Evolutionary conservation across 2,329 filamentous ascomycete genomes (phyloP), one percentile per base, ranked within the genome.

Genomic region (Ceratocystis colombiana): DNA sequence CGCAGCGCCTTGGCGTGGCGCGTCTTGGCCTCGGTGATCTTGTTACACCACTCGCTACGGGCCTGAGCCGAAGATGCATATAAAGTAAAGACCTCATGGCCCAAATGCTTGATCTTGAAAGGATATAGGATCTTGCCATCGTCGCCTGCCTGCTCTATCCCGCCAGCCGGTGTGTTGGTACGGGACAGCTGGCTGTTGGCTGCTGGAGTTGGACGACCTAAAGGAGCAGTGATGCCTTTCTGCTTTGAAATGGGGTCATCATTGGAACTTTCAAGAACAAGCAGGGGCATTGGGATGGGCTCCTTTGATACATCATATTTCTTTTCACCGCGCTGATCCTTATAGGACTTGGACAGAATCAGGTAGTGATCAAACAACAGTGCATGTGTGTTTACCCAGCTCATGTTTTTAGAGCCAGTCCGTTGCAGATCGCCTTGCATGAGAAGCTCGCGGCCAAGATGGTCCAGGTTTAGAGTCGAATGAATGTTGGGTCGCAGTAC

Each of bases 301-400:
- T 57, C 82, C 75, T 95, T 92, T 0, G 92, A 96, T 41, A 99
- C 93, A 74, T 99, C 94, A 71, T 94, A 99, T 71, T 89, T 90
- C 76, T 88, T 94, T 65, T 87, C 82, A n/a, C 83, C 83, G 61
- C 83, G 84, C 57, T 85, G 82, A 57, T 86, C 84, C 71, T 91
- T 90, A 2, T 86, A 80, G 6, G 90, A 81, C 78, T 99, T 99
- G 48, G 94, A 89, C 57, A 99, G 78, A 44, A 99, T 92, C 46
- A 99, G 82, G 74, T 96, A 99, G 76, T 99, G 92, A 72, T 99
- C 95, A 73, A 99, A 97, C 0, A 99, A 81, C 59, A 99, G 82
- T 1, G 90, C 91, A 73, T 96, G 91, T 0, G 90, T 95, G 72
- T 99, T 94, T 6, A 97, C 86, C 88, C 93, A 96, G 69, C 87